Base-by-base conservation (phyloP, 345 rosid species). In the Kernera saxatilis region DNA sequence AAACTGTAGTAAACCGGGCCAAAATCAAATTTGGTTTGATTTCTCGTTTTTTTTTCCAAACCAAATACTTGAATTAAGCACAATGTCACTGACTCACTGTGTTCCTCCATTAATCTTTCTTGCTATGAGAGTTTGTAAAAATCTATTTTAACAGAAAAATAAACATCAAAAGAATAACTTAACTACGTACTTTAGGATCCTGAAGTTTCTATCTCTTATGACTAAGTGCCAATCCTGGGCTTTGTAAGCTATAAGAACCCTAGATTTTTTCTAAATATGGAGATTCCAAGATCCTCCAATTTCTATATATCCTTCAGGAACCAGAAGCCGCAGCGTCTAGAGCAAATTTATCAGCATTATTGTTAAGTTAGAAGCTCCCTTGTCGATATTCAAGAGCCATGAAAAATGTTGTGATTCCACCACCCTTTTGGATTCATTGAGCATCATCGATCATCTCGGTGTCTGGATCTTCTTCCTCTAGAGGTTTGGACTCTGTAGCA, bases 291-390 rank as follows among this genome's bases (percentile, higher is more conserved):
- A 40, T 21, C 15, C 30, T 17, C 29, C 22, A 19, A 29, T 30
- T 44, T 41, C 52, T 68, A 29, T 33, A 26, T 40, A 60, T 21
- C 64, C 56, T 72, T 23, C 48, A 64, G 21, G 14, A 35, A 51
- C 63, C 69, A 21, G 19, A 61, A 60, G 61, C n/a, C 30, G 17
- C 67, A 70, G 46, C 7, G 56, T 70, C 74, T 57, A 45, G 33
- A 57, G 37, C 54, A 71, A 71, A 50, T 1, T 60, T 26, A 19
- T 19, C 63, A 62, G 3, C 41, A 26, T 57, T 73, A 57, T 58
- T 49, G 78, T 74, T 17, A 74, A 15, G 68, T 74, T 74, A 74
- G 78, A 21, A 67, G 68, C 78, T 40, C 78, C 55, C 40, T 59
- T 59, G 33, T 46, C 6, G 23, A 33, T 44, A 35, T 43, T 54